Base-by-base conservation (phyloP, 176 grass and related monocot genomes). In the Oryza punctata region DNA sequence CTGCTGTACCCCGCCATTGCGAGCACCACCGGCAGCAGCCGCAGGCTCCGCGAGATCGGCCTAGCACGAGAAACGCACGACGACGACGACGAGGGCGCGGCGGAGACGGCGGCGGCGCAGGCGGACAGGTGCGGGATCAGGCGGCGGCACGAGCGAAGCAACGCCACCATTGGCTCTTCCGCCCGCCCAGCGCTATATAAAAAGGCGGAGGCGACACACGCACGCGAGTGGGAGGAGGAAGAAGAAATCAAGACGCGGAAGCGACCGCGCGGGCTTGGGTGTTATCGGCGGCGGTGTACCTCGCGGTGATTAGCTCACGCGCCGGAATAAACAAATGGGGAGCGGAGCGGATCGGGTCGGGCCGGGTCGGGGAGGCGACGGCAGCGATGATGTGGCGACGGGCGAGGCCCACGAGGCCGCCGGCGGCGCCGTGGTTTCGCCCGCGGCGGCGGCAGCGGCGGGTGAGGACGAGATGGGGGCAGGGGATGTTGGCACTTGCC, bases 1-100 rank as follows among this genome's bases (percentile, higher is more conserved):
- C 59, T 65, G 72, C 32, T 77, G 78, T 79, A 84, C n/a, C 85
- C 54, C 24, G 93, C 91, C 93, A 98, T 95, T 84, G 89, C 73
- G 35, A 65, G 63, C 21, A 47, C 15, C 23, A 66, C 29, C 15
- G n/a, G n/a, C 7, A 60, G 57, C 63, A 9, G 9, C 70, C 71
- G 66, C 44, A 6, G 35, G 47, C 64, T 23, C 30, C 47, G 63
- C 50, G 35, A 69, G 46, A 41, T 12, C 40, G 27, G 72, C 18
- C 57, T 7, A 54, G 5, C 19, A 2, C 72, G 80, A 33, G 69
- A 63, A 57, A 46, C 74, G 47, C 79, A 67, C 15, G 69, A 79
- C 57, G 40, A 61, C 25, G 67, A 75, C 49, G 33, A 35, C 33
- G 33, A 35, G 5, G 3, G 67, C 12, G 9, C 12, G 9, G 25